A percentile compares a stretch with the other conserved stretches of the same genome.
Conservation (phyloP, 139 green algal species). For the Astrephomene gubernaculifera region DNA sequence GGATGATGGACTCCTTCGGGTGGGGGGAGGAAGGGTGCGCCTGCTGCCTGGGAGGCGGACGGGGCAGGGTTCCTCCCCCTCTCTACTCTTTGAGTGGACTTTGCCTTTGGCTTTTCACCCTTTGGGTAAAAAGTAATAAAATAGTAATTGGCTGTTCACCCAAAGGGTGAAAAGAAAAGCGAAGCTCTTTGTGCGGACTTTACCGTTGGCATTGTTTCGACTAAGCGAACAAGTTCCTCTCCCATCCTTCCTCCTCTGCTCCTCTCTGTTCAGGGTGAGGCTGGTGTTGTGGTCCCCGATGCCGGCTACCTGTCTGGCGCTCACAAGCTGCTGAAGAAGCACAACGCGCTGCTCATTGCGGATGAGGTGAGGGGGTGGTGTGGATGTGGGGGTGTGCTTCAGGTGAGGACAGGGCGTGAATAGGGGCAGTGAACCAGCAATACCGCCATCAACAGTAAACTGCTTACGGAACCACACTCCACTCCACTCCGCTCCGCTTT, state of each 20-base stretch:
- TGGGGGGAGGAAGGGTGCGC: too few species aligned
- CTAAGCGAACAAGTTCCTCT: not conserved
- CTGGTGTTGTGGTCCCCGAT: constrained; percentile 93
- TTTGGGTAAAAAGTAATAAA: too few species aligned
- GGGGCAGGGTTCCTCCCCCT: too few species aligned
- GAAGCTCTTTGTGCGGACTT: too few species aligned
- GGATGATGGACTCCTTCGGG: too few species aligned
- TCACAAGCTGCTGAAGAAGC: constrained; percentile 84
- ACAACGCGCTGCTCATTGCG: constrained; percentile 95
- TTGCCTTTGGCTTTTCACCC: too few species aligned
- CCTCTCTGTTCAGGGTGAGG: constrained; percentile 76
- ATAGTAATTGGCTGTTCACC: too few species aligned
- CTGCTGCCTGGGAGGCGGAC: too few species aligned
- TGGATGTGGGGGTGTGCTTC: not conserved
- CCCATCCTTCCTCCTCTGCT: not conserved
- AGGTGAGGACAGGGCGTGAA: too few species aligned
- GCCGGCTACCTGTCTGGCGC: constrained; percentile 87
- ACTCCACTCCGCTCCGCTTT: not conserved
- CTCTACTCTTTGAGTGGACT: too few species aligned
- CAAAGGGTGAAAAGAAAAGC: too few species aligned
- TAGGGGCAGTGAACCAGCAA: too few species aligned
- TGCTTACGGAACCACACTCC: not conserved
- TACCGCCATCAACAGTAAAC: not conserved
- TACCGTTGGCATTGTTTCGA: not conserved
- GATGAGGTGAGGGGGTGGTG: constrained; percentile 81